Evolutionary conservation across 495 filamentous ascomycete genomes (phyloP).

Genomic region (Pseudevernia furfuracea): DNA sequence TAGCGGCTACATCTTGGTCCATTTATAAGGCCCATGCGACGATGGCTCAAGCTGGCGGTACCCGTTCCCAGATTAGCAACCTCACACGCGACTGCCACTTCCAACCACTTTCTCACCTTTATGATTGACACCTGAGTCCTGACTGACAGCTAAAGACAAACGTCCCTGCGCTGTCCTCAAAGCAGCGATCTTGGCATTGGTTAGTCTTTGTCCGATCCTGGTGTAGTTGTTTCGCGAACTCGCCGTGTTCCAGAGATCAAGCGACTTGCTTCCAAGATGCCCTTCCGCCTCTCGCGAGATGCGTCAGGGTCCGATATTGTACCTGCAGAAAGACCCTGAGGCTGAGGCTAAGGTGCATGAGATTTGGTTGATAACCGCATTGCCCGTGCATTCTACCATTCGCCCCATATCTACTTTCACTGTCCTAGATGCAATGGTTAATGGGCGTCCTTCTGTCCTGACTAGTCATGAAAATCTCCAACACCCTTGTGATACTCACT

Average conservation of each 20-base stretch:
- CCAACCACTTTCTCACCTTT: neutral
- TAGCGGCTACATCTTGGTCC: neutral
- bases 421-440: neutral
- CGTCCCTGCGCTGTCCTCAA: neutral
- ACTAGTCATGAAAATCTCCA: neutral
- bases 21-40: neutral
- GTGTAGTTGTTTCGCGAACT: neutral
- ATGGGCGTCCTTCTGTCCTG: neutral
- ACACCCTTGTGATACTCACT: neutral
- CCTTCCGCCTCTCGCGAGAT: slow-evolving; percentile 1
- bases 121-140: too few species aligned
- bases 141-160: too few species aligned
- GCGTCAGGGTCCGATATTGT: neutral
- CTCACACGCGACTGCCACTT: slow-evolving; percentile 5
- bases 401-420: neutral
- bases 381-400: neutral
- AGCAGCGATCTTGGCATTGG: neutral
- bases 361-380: neutral
- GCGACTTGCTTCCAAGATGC: neutral
- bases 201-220: neutral
- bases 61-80: neutral
- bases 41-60: neutral
- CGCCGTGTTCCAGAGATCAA: neutral
- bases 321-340: slow-evolving; percentile 1
- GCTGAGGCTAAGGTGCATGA: neutral